These are phyloP conservation scores for Penicillium frequentans DNA, from an alignment of 2,329 filamentous ascomycete species.

Conservation along the genomic window DNA sequence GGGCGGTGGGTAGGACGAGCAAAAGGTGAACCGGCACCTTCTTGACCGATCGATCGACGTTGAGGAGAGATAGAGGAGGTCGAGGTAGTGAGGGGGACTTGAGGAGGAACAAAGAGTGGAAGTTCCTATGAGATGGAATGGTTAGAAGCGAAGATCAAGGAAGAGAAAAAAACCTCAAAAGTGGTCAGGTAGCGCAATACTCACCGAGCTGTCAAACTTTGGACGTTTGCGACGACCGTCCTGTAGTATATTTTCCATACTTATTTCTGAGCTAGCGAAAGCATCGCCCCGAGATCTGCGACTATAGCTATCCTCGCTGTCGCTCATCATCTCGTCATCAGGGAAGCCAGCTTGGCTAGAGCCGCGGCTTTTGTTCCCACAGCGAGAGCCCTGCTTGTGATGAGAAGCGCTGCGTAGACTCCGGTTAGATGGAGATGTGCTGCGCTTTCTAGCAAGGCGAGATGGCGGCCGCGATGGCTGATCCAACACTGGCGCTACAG, in stretches of 20 bases:
- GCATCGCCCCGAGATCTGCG: constrained; percentile 78
- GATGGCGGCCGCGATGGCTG: constrained; percentile 68
- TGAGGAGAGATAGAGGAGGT: constrained; percentile 94
- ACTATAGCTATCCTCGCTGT: constrained; percentile 77
- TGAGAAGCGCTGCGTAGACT: constrained; percentile 77
- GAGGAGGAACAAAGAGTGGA: constrained; percentile 88
- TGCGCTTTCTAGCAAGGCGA: constrained; percentile 71
- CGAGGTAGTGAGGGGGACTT: constrained; percentile 92
- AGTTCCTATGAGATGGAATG: constrained; percentile 67
- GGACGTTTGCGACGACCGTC: constrained; percentile 92
- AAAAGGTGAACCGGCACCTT: constrained; percentile 67
- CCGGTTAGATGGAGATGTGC: constrained; percentile 70
- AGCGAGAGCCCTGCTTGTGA: constrained; percentile 70
- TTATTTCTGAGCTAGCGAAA: constrained; percentile 93
- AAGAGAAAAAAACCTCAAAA: constrained; percentile 18
- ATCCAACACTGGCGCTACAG: constrained; percentile 50
- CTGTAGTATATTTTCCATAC: constrained; percentile 96
- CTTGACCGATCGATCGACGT: constrained; percentile 74
- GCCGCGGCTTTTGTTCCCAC: constrained; percentile 65
- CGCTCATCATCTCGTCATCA: constrained; percentile 84
- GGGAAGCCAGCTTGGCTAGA: constrained; percentile 60
- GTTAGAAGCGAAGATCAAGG: constrained; percentile 11
- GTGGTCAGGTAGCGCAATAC: constrained; percentile 39
- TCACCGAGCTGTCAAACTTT: constrained; percentile 95
- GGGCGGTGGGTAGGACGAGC: constrained; percentile 74